These are phyloP conservation scores for Emmonsiellopsis sp. DNA, from an alignment of 2,329 filamentous ascomycete species.

Conservation along the genomic window DNA sequence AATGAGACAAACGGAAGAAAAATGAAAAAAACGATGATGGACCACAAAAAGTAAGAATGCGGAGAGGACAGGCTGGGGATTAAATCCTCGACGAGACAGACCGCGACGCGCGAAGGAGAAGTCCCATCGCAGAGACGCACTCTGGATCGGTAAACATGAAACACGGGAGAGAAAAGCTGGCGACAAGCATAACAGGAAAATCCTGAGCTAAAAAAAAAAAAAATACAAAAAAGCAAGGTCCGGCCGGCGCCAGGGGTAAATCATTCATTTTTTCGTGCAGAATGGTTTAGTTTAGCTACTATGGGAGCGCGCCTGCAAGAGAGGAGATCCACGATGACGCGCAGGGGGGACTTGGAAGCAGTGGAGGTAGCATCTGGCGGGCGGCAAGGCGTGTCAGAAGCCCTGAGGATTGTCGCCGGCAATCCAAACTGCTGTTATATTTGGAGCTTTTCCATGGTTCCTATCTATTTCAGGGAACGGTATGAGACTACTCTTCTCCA, in stretches of 20 bases:
- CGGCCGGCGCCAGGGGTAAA: not conserved
- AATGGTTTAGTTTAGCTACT: no score
- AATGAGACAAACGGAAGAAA: conserved; percentile 8
- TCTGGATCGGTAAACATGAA: conserved; percentile 24
- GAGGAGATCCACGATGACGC: no score
- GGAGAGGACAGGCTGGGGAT: conserved; percentile 21
- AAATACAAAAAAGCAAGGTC: not conserved
- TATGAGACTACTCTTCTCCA: no score
- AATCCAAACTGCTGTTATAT: no score
- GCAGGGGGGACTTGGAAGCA: no score
- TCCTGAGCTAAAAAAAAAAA: not conserved
- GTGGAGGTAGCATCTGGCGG: no score
- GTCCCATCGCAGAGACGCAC: not conserved
- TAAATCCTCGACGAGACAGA: conserved; percentile 24
- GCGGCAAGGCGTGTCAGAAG: no score
- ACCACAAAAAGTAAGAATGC: conserved; percentile 7
- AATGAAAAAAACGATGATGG: conserved; percentile 15
- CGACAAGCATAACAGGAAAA: not conserved
- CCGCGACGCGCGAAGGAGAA: not conserved
- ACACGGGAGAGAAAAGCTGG: conserved; percentile 20
- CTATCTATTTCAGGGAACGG: no score
- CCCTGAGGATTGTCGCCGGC: no score
- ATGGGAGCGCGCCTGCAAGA: no score
- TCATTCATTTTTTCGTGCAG: no score
- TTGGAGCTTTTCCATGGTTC: no score